Evolutionary conservation across 306 rosid genomes (phyloP).

Genomic region (Potentilla sterilis): DNA sequence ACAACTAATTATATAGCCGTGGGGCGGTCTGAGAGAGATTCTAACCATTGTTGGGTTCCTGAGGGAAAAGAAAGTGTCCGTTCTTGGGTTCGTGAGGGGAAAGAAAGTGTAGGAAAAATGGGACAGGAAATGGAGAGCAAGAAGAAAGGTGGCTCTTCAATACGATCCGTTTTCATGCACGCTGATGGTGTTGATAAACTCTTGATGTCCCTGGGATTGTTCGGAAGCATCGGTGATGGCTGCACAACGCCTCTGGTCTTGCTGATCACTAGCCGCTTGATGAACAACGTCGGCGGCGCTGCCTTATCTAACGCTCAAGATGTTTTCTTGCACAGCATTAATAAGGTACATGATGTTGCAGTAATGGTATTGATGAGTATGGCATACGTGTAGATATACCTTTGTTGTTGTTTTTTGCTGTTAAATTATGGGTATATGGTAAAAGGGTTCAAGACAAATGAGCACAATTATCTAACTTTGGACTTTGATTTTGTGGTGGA

Average conservation of each 20-base stretch:
- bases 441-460: not conserved
- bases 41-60: not conserved
- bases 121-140: not conserved
- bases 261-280: conserved; percentile 37
- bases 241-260: conserved; percentile 53
- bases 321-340: conserved; percentile 27
- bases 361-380: not conserved
- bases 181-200: conserved; percentile 58
- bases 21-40: not conserved
- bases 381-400: not conserved
- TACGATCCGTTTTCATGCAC: conserved; percentile 69
- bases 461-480: conserved; percentile 1
- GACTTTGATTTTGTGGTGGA: conserved; percentile 28
- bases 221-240: conserved; percentile 77
- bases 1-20: not conserved
- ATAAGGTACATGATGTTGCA: conserved; percentile 26
- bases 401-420: not conserved
- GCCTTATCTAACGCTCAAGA: not conserved
- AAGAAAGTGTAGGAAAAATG: conserved; percentile 20
- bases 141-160: conserved; percentile 37
- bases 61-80: conserved; percentile 6
- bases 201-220: conserved; percentile 56
- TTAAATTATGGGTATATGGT: not conserved
- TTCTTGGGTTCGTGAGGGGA: not conserved
- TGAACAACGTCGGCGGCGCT: conserved; percentile 49